Percentiles rank a stretch among this genome's conserved stretches.
phyloP scores from a whole-genome alignment of 495 filamentous ascomycete species.

The Talaromyces nanjingensis region DNA sequence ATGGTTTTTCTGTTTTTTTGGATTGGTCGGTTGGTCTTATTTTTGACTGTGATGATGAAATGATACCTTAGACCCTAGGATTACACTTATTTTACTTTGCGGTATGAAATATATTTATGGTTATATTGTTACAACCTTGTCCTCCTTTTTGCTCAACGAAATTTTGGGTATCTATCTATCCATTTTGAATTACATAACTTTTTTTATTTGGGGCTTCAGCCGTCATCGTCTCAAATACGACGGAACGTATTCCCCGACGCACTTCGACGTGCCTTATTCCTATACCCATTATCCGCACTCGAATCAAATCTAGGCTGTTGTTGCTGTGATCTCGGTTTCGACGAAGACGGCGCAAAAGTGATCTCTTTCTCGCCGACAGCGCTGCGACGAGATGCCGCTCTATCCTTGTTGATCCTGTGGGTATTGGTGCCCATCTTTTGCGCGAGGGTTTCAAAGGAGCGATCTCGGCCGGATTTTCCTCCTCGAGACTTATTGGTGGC shows the following conservation, averaged over 20 bases:
- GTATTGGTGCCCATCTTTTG: constrained; percentile 35
- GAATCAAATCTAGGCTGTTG: constrained; percentile 19
- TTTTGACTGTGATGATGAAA: neutral
- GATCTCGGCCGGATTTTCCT: constrained; percentile 29
- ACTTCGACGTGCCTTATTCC: constrained; percentile 41
- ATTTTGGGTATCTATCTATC: neutral
- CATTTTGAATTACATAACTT: neutral
- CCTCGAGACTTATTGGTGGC: neutral
- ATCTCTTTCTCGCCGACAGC: constrained; percentile 79
- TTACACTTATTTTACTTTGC: neutral
- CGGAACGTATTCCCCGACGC: constrained; percentile 49
- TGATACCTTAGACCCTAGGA: neutral
- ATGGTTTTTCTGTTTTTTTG: neutral
- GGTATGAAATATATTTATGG: neutral
- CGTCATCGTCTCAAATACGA: constrained; percentile 30
- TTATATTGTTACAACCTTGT: neutral
- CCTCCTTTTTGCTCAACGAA: neutral
- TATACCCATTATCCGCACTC: constrained; percentile 14
- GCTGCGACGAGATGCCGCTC: constrained; percentile 37
- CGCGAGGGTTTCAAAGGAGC: constrained; percentile 65
- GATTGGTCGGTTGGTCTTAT: neutral
- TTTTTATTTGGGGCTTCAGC: neutral
- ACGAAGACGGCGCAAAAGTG: constrained; percentile 63
- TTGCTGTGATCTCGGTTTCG: constrained; percentile 22
- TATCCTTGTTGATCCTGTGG: constrained; percentile 12